A percentile compares a stretch with the other conserved stretches of the same genome.
phyloP scores from a whole-genome alignment of 2,329 filamentous ascomycete species.

The Diaporthe capsici region DNA sequence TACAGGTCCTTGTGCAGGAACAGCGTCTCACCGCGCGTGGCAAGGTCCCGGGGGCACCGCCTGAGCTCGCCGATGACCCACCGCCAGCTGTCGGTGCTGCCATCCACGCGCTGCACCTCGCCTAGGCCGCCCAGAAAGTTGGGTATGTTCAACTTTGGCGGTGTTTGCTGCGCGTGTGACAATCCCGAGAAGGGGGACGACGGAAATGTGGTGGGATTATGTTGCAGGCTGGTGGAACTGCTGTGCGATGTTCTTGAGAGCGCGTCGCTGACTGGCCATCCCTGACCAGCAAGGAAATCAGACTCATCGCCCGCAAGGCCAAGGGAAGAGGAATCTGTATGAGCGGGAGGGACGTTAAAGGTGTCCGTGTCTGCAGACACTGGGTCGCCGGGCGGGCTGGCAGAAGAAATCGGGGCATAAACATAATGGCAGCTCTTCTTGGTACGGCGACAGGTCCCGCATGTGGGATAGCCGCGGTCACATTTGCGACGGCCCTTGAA shows the following conservation, averaged over 20 bases:
- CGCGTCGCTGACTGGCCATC: background rate
- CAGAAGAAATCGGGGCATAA: background rate
- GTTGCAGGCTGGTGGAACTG: background rate
- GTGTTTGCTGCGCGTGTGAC: background rate
- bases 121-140: conserved; percentile 23
- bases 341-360: background rate
- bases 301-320: background rate
- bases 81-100: conserved; percentile 20
- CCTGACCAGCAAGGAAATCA: background rate
- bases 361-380: background rate
- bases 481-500: conserved; percentile 10
- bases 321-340: background rate
- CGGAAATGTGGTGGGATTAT: background rate
- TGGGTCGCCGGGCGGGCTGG: background rate
- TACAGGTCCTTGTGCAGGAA: conserved; percentile 37
- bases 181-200: background rate
- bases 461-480: background rate
- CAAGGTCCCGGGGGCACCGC: conserved; percentile 24
- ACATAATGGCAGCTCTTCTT: conserved; percentile 15
- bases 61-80: conserved; percentile 33
- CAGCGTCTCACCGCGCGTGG: conserved; percentile 19
- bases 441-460: conserved; percentile 5
- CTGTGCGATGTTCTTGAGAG: background rate
- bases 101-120: conserved; percentile 13
- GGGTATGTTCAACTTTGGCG: background rate